Conservation (phyloP, 352 stramenopile genomes). For the Pythium aphanidermatum region DNA sequence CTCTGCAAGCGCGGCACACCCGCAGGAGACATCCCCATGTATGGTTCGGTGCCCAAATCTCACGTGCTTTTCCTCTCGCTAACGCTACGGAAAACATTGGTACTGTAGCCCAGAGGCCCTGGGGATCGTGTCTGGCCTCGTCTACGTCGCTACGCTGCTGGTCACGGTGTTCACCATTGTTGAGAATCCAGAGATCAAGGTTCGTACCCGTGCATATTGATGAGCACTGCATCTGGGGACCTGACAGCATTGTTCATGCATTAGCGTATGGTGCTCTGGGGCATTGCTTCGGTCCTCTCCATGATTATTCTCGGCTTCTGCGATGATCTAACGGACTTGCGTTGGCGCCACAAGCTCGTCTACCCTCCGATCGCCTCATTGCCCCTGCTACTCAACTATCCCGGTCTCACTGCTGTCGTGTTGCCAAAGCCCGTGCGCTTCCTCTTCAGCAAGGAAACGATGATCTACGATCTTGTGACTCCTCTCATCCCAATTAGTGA, state of each 20-base stretch:
- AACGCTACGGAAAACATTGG: neutral
- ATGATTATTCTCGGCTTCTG: constrained; percentile 91
- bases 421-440: constrained; percentile 86
- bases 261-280: constrained; percentile 80
- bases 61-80: no score
- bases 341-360: constrained; percentile 95
- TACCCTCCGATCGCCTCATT: constrained; percentile 95
- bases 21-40: constrained; percentile 85
- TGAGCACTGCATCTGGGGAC: no score
- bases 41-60: no score
- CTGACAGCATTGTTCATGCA: no score
- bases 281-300: constrained; percentile 79
- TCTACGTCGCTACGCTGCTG: constrained; percentile 75
- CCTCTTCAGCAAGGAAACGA: constrained; percentile 57
- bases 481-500: constrained; percentile 64
- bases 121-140: constrained; percentile 80
- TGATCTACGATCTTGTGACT: constrained; percentile 51
- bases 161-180: constrained; percentile 67
- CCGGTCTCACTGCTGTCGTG: constrained; percentile 92
- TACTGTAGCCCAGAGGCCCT: constrained; percentile 71
- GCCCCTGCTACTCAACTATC: constrained; percentile 95
- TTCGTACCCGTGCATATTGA: constrained; percentile 1
- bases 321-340: constrained; percentile 97
- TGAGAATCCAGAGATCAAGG: constrained; percentile 55
- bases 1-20: constrained; percentile 90